phyloP scores from a whole-genome alignment of 768 basidiomycete species.

The Nidularia sp. region DNA sequence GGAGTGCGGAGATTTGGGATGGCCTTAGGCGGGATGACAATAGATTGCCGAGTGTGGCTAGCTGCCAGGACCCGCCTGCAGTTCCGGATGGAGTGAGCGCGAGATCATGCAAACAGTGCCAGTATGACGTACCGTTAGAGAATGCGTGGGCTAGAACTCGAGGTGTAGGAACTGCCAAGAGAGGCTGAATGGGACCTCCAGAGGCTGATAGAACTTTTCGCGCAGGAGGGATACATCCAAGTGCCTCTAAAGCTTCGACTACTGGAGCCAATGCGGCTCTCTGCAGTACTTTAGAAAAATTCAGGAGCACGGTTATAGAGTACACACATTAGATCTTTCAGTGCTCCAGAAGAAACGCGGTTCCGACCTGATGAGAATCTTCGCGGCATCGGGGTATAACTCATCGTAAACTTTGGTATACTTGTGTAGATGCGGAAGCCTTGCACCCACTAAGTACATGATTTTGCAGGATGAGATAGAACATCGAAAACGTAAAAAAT shows the following conservation, averaged over 20 bases:
- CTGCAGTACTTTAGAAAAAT: slow-evolving; percentile 11
- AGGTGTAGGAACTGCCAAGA: slow-evolving; percentile 9
- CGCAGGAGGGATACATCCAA: slow-evolving; percentile 25
- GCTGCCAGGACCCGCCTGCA: slow-evolving; percentile 37
- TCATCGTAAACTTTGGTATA: slow-evolving; percentile 36
- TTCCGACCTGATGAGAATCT: slow-evolving; percentile 34
- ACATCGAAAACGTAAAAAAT: too few relatives aligned
- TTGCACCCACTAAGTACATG: slow-evolving; percentile 34
- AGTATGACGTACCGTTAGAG: slow-evolving; percentile 34
- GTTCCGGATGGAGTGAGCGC: neutral
- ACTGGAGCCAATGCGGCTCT: slow-evolving; percentile 27
- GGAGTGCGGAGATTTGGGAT: slow-evolving; percentile 4
- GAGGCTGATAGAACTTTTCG: neutral
- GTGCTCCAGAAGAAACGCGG: slow-evolving; percentile 30
- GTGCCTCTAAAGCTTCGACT: slow-evolving; percentile 27
- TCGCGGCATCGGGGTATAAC: slow-evolving; percentile 37
- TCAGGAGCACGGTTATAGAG: neutral
- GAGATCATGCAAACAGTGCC: neutral
- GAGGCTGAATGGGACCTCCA: slow-evolving; percentile 3
- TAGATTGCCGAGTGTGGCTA: slow-evolving; percentile 27
- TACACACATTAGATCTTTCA: slow-evolving; percentile 23
- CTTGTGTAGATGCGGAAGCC: slow-evolving; percentile 39
- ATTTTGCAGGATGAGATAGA: neutral
- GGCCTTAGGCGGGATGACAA: slow-evolving; percentile 16
- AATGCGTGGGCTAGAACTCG: slow-evolving; percentile 42